A percentile compares a stretch with the other conserved stretches of the same genome.
Conservation (phyloP, 345 rosid species). For the Cardamine chenopodiifolia region DNA sequence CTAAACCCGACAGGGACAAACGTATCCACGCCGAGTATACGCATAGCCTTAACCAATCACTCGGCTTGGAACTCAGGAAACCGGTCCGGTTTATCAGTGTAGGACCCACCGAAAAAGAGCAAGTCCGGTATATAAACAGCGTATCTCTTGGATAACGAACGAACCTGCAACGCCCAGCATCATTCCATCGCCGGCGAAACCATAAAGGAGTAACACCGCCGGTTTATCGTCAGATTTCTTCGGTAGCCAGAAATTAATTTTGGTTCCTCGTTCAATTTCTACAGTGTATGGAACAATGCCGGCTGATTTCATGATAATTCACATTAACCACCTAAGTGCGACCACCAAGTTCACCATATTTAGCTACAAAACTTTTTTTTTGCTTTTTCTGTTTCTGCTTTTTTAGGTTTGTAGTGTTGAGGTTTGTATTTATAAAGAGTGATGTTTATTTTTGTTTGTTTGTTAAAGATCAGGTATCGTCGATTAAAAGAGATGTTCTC, state of each 20-base stretch:
- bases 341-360: slow-evolving; percentile 76
- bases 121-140: slow-evolving; percentile 79
- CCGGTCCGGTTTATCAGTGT: slow-evolving; percentile 65
- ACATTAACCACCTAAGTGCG: slow-evolving; percentile 62
- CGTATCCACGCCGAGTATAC: slow-evolving; percentile 43
- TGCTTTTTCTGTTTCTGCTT: not conserved
- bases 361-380: not conserved
- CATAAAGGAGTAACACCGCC: slow-evolving; percentile 68
- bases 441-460: too few relatives aligned
- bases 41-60: slow-evolving; percentile 59
- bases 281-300: slow-evolving; percentile 55
- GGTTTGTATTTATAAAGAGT: not conserved
- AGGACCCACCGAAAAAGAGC: slow-evolving; percentile 78
- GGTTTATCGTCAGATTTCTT: slow-evolving; percentile 54
- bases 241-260: slow-evolving; percentile 77
- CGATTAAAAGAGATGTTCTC: not conserved
- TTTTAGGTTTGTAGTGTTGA: not conserved
- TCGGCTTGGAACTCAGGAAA: slow-evolving; percentile 62
- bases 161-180: slow-evolving; percentile 85
- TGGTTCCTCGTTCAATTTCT: slow-evolving; percentile 70
- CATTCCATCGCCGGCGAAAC: slow-evolving; percentile 78
- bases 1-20: slow-evolving; percentile 65
- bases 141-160: slow-evolving; percentile 53
- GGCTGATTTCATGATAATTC: slow-evolving; percentile 64
- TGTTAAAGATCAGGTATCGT: too few relatives aligned